Percentiles rank a stretch among this genome's conserved stretches.
These are phyloP conservation scores for Trichoderma sp. DNA, from an alignment of 2,329 filamentous ascomycete species.

Conservation along the genomic window DNA sequence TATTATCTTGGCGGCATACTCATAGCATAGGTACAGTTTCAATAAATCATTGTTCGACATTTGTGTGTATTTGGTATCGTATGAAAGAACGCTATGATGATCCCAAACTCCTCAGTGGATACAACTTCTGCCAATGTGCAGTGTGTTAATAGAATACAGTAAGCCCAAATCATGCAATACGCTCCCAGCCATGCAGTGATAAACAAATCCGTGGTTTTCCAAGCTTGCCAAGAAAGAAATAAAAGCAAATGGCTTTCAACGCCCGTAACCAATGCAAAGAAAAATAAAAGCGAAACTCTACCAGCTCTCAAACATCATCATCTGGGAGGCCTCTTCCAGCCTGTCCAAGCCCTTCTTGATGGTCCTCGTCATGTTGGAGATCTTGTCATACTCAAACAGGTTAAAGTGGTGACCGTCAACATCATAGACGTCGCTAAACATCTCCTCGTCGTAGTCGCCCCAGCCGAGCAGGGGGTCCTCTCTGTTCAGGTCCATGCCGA, in stretches of 20 bases:
- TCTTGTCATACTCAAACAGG: slow-evolving; percentile 42
- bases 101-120: neutral
- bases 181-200: neutral
- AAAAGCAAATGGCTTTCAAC: neutral
- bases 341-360: slow-evolving; percentile 30
- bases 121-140: neutral
- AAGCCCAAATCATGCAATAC: neutral
- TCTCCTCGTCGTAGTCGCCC: slow-evolving; percentile 47
- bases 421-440: slow-evolving; percentile 50
- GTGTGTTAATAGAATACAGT: neutral
- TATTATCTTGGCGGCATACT: neutral
- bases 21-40: neutral
- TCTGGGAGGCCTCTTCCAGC: slow-evolving; percentile 19
- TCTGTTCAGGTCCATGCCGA: slow-evolving; percentile 48
- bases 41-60: neutral
- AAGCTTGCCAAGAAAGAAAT: neutral
- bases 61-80: neutral
- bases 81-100: neutral
- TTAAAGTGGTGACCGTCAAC: slow-evolving; percentile 56
- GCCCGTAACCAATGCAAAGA: neutral
- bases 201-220: neutral
- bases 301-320: slow-evolving; percentile 24
- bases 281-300: neutral
- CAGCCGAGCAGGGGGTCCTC: slow-evolving; percentile 50
- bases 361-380: slow-evolving; percentile 34